Percentiles rank a stretch among this genome's conserved stretches.
Evolutionary conservation across 345 rosid species (phyloP).

Genomic region (Populus ilicifolia): DNA sequence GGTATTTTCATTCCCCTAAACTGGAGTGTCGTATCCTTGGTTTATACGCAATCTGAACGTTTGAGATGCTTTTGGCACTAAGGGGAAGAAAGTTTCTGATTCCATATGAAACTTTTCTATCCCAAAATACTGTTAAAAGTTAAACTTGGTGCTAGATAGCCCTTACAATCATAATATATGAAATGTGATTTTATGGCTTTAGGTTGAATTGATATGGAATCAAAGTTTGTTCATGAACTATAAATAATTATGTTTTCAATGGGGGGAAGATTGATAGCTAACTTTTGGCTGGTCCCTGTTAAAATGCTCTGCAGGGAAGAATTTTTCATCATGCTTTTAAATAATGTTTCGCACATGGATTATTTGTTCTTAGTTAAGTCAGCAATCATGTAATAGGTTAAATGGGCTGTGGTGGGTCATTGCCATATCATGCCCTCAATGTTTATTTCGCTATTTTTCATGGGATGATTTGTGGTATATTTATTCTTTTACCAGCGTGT

Average conservation of each 20-base stretch:
- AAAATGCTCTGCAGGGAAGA: too few species aligned
- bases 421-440: not conserved
- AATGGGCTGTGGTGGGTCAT: not conserved
- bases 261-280: too few species aligned
- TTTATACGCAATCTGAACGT: not conserved
- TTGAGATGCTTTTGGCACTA: not conserved
- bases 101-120: too few species aligned
- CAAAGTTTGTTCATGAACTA: too few species aligned
- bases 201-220: too few species aligned
- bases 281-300: too few species aligned
- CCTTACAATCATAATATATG: not conserved
- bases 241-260: too few species aligned
- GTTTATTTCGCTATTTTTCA: not conserved
- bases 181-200: too few species aligned
- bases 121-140: too few species aligned
- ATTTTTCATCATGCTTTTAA: not conserved
- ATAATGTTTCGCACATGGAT: not conserved
- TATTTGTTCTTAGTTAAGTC: not conserved
- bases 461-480: not conserved
- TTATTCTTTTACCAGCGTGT: not conserved
- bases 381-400: not conserved
- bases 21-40: not conserved
- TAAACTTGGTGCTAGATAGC: too few species aligned
- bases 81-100: too few species aligned
- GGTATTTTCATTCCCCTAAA: conserved; percentile 42